Evolutionary conservation across 495 filamentous ascomycete species (phyloP), one percentile per base, ranked within the genome.

Genomic region (Copromyces sp.): DNA sequence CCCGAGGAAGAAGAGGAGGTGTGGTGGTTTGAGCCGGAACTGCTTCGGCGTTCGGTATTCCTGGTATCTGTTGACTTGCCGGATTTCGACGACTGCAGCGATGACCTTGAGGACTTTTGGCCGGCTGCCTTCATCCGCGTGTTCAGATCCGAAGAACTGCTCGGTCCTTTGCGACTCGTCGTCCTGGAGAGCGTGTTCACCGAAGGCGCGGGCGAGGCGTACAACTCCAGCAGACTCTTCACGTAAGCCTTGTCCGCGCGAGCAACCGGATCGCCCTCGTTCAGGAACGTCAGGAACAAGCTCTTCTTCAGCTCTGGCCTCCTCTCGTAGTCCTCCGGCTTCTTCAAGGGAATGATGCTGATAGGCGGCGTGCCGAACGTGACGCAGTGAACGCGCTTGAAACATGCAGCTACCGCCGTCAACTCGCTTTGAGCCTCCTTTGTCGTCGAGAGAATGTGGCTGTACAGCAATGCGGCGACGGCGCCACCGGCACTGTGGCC

Each of bases 401-500:
- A 95, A 76, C 85, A 88, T 16, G 86, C 86, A 0, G 88, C 89
- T 3, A 94, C 83, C 68, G 81, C 80, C 69, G 86, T 92, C 39
- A 95, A 87, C 68, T 94, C 91, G 14, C 90, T 91, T 40, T 79
- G 77, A 0, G 89, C 85, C 7, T 75, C 80, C 29, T 81, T 81
- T 29, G 82, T 84, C 0, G 82, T 86, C 3, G 90, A 85, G 35
- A 94, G 83, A 87, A 95, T 92, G 81, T 97, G 93, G 42, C 87
- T 86, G 79, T 92, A 97, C 1, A 95, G 85, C 16, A 97, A 83
- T 9, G 87, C 85, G 4, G 93, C 93, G 0, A 97, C 88, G 7
- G 93, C 93, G 4, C 93, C 93, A 17, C 93, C 93, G 0, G 93
- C 93, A 8, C 91, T 93, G 76, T 95, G 93, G 3, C 93, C 93